These are phyloP conservation scores for Grosmannia huntii DNA, from an alignment of 2,329 filamentous ascomycete genomes.

Conservation along the genomic window DNA sequence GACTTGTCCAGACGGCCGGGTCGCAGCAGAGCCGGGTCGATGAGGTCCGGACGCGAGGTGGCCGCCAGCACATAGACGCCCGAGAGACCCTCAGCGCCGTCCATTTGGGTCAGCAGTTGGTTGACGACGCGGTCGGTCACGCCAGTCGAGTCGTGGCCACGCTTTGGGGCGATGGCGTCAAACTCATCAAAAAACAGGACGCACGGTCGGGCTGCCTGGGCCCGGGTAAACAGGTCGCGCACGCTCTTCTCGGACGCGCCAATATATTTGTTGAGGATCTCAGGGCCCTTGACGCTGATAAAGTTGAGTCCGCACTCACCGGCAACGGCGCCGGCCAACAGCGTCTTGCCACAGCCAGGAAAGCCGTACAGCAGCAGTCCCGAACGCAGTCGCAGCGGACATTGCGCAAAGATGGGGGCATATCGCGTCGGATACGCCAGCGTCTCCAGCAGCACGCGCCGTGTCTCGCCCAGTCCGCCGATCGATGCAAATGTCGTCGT, in stretches of 20 bases:
- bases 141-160: slow-evolving; percentile 91
- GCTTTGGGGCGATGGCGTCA: slow-evolving; percentile 91
- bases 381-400: slow-evolving; percentile 84
- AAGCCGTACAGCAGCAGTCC: slow-evolving; percentile 89
- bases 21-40: slow-evolving; percentile 83
- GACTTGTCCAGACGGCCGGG: slow-evolving; percentile 91
- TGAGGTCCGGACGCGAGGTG: slow-evolving; percentile 84
- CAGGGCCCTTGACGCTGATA: slow-evolving; percentile 94
- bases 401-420: slow-evolving; percentile 92
- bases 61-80: slow-evolving; percentile 95
- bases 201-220: slow-evolving; percentile 79
- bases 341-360: slow-evolving; percentile 91
- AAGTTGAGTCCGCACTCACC: slow-evolving; percentile 97
- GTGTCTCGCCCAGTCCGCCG: slow-evolving; percentile 73
- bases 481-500: slow-evolving; percentile 89
- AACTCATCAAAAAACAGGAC: slow-evolving; percentile 99
- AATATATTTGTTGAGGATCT: slow-evolving; percentile 98
- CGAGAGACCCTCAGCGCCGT: slow-evolving; percentile 86
- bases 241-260: slow-evolving; percentile 95
- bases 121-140: slow-evolving; percentile 99
- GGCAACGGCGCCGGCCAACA: slow-evolving; percentile 91
- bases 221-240: slow-evolving; percentile 86
- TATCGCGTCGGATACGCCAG: slow-evolving; percentile 96
- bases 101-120: slow-evolving; percentile 96
- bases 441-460: slow-evolving; percentile 86